Conservation (phyloP, 768 basidiomycete genomes). For the Tulasnella sp. region DNA sequence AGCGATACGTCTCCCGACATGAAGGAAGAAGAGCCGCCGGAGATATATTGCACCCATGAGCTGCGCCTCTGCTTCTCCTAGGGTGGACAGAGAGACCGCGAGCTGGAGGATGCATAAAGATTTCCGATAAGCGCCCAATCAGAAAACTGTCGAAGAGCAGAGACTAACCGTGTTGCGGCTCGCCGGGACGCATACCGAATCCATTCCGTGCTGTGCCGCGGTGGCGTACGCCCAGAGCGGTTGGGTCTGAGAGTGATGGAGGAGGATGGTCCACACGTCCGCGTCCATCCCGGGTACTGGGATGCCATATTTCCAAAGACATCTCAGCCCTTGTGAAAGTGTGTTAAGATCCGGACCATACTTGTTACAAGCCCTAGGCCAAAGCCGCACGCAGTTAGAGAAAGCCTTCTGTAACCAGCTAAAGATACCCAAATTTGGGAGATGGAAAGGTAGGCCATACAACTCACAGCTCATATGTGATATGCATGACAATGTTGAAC, state of each 20-base stretch:
- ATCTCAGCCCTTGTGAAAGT: slow-evolving; percentile 44
- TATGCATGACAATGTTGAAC: slow-evolving; percentile 18
- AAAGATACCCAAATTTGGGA: neutral
- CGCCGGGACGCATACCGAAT: slow-evolving; percentile 61
- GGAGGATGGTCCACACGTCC: slow-evolving; percentile 30
- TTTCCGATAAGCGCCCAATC: too few species aligned
- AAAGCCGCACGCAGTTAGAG: too few species aligned
- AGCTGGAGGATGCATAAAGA: too few species aligned
- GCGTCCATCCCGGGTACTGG: neutral
- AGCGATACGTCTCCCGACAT: slow-evolving; percentile 71
- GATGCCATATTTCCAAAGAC: slow-evolving; percentile 53
- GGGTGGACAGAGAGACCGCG: slow-evolving; percentile 47
- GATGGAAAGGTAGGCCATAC: too few species aligned
- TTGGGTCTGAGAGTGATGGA: slow-evolving; percentile 53
- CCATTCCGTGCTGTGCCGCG: slow-evolving; percentile 52
- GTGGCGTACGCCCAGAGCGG: slow-evolving; percentile 65
- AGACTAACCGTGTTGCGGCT: slow-evolving; percentile 56
- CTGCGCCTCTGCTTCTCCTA: slow-evolving; percentile 60
- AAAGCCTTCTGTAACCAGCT: too few species aligned
- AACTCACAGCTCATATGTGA: slow-evolving; percentile 11
- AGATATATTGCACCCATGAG: slow-evolving; percentile 66
- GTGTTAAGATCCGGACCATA: slow-evolving; percentile 36
- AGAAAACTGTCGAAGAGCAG: too few species aligned
- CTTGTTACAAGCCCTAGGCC: slow-evolving; percentile 5
- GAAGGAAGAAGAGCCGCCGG: slow-evolving; percentile 71